Evolutionary conservation across 768 basidiomycete genomes (phyloP), one percentile per base, ranked within the genome.

Genomic region (Tylopilus sp.): DNA sequence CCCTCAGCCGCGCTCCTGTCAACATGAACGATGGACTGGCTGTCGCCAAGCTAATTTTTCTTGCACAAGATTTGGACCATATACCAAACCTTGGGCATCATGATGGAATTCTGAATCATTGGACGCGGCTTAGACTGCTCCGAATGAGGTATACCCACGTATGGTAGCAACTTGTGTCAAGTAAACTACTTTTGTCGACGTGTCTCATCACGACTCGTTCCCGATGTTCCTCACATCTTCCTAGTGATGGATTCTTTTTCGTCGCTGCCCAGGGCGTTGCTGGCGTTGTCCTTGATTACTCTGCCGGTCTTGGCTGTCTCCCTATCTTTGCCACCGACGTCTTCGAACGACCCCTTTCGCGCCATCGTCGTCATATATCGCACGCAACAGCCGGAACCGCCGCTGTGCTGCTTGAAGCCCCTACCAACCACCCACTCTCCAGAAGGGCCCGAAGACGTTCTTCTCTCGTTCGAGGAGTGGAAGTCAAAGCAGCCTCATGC

Each of bases 381-480:
- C 56, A 71, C 57, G 6, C 53, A 23, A n/a, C 66, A 69, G 18
- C 75, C 81, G 9, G 79, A 81, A 41, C 78, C 66, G 9, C 86
- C 83, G 3, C 60, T 88, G 45, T 91, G 88, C 70, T 86, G 85
- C 60, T 71, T 91, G 48, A 83, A 78, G 41, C 79, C 85, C 5
- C 63, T 66, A 1, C 61, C 70, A 15, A 70, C 50, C 11, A 28
- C 48, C 4, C 67, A 70, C 40, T 65, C 79, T 3, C 65, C 72
- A 35, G 77, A 81, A 39, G 70, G 72, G 7, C 69, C 76, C 5
- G 83, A 83, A 45, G 81, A 84, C 47, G 69, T 85, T 6, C 70
- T 92, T 20, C 78, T 91, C 20, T 88, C 88, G 0, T 94, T 94
- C 61, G 87, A 92, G 60, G 91, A 92, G 57, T 94, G 91, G 91